Conservation (phyloP, 139 green algal genomes). For the Pseudopediastrum boryanum region DNA sequence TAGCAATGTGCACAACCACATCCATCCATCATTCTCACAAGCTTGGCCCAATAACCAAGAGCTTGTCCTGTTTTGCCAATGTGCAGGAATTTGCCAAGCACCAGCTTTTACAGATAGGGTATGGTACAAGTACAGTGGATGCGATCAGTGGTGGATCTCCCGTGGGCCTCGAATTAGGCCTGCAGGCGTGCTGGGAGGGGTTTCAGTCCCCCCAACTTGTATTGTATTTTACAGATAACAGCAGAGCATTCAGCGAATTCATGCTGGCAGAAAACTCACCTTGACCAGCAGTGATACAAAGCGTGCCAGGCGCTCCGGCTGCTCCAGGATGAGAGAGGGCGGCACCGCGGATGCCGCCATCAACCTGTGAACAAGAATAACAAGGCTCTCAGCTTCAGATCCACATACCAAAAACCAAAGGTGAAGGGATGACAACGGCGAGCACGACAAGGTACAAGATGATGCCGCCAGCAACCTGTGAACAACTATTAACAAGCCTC, state of each 20-base stretch:
- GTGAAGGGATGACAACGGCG: not conserved
- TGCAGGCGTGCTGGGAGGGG: too few relatives aligned
- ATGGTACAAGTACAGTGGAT: not conserved
- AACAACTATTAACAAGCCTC: not conserved
- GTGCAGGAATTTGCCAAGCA: not conserved
- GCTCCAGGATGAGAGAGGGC: constrained; percentile 24
- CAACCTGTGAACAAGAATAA: constrained; percentile 22
- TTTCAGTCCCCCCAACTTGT: too few relatives aligned
- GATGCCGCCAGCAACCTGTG: not conserved
- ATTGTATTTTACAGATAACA: not conserved
- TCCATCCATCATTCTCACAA: too few relatives aligned
- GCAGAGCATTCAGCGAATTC: not conserved
- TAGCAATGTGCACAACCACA: too few relatives aligned
- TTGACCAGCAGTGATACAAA: constrained; percentile 30
- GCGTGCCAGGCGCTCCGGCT: constrained; percentile 11
- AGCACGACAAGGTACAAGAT: too few relatives aligned
- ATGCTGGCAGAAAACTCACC: not conserved
- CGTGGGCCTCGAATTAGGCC: not conserved
- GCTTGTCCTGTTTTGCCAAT: too few relatives aligned
- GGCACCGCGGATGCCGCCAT: constrained; percentile 15
- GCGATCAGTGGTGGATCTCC: not conserved
- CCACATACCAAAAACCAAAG: not conserved
- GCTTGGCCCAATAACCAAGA: too few relatives aligned
- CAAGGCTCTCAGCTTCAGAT: not conserved
- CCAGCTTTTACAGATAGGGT: not conserved